Base-by-base conservation (phyloP, 1,284 basidiomycete genomes). In the Singerocomus rubriflavus region DNA sequence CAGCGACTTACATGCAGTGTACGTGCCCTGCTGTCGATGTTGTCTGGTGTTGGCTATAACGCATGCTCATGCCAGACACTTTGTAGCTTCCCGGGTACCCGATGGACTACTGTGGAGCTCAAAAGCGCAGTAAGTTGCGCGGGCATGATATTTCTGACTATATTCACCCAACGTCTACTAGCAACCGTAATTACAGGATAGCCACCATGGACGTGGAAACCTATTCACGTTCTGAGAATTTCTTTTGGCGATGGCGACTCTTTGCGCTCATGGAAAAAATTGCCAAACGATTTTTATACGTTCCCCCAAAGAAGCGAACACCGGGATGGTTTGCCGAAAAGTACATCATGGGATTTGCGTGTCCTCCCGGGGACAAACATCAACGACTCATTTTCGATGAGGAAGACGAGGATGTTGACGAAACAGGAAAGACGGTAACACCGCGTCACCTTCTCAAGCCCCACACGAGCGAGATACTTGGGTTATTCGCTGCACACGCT, bases 261-360 rank as follows among this genome's bases (percentile, higher is more conserved):
- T 13, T 70, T 57, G 50, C 71, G 54, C 64, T 72, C 70, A 68
- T 73, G 67, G 54, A 68, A 46, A 52, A 75, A 60, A 53, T 82
- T 12, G 57, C 71, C 39, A 46, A 63, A 13, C 64, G 54, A 1
- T 71, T 75, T 29, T 44, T 31, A 12, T 52, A 58, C 5, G 68
- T 68, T 12, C 66, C 68, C 0, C 3, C 69, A 2, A 58, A 67
- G 34, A 56, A 68, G 12, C 73, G 78, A 26, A 78, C 75, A 0
- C 73, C 80, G 10, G 64, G 71, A 13, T 84, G 77, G 75, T 72
- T 80, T 51, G 67, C 76, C n/a, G 53, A 68, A 0, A 56, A 57
- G 11, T 73, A 74, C 41, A 56, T 75, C 2, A 56, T 53, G 11
- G 57, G 64, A 30, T 60, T 62, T 32, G 66, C 69, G 11, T 57